Evolutionary conservation across 352 stramenopile species (phyloP), one percentile per base, ranked within the genome.

Genomic region (Phytophthora foliorum): DNA sequence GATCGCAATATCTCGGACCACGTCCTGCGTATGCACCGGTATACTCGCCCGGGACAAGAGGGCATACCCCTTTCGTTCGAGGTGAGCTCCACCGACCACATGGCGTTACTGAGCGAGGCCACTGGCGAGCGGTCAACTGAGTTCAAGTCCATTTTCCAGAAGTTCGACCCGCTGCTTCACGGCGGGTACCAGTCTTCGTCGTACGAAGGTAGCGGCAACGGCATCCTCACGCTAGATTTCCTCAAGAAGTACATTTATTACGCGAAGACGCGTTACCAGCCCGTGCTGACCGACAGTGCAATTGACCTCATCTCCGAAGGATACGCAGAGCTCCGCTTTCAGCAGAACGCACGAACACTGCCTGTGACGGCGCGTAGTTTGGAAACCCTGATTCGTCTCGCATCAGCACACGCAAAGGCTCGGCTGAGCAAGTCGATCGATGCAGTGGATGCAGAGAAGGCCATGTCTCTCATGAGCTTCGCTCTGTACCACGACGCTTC

Each of bases 221-320:
- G 92, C 50, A 91, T 99, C 27, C 82, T 99, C 27, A 97, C 97
- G 50, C 57, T 96, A 49, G 95, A 98, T 65, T 99, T 99, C 65
- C 79, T 99, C 29, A 98, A 98, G 66, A 99, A 99, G 86, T 99
- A 99, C 75, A 93, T 99, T 66, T 96, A 99, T 80, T 99, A 99
- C 89, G 98, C 98, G 31, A 99, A 99, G 82, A 98, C 86, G 38
- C 91, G 96, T 22, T 91, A 95, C 64, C 80, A 95, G 62, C 90
- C 90, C 9, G 86, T 95, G 67, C 70, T 97, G 45, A 95, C 90
- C 10, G 89, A 96, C 66, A 80, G 63, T 24, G 89, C 90, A 2
- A 94, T 94, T 41, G 97, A 99, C 50, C 89, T 97, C 24, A 99
- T 99, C 65, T 92, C 97, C 4, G 96, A 97, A 55, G 88, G 92